A percentile compares a stretch with the other conserved stretches of the same genome.
phyloP scores from a whole-genome alignment of 495 filamentous ascomycete species.

The Trichoderma gamsii region DNA sequence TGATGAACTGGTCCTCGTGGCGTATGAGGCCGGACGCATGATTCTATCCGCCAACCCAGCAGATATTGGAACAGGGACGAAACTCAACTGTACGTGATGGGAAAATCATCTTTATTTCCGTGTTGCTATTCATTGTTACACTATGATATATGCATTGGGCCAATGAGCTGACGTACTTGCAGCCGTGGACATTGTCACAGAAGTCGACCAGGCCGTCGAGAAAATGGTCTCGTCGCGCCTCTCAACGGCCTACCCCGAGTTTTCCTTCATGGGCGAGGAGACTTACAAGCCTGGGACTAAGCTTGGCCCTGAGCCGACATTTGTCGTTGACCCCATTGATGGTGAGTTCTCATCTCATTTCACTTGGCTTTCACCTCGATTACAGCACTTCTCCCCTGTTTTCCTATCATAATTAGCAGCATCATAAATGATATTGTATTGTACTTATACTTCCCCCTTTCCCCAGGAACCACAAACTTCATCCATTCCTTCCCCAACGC shows the following conservation, averaged over 20 bases:
- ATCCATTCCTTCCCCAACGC: slow-evolving; percentile 75
- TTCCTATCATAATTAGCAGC: too few species aligned
- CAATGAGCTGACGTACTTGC: slow-evolving; percentile 12
- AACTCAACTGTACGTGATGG: slow-evolving; percentile 69
- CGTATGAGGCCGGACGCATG: slow-evolving; percentile 72
- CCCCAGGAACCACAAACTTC: slow-evolving; percentile 64
- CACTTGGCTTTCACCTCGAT: background rate
- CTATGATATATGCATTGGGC: slow-evolving; percentile 5
- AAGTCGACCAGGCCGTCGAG: slow-evolving; percentile 81
- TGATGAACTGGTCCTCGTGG: slow-evolving; percentile 67
- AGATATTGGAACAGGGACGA: slow-evolving; percentile 56
- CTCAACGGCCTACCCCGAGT: slow-evolving; percentile 56
- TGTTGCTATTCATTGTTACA: background rate
- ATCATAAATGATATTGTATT: too few species aligned
- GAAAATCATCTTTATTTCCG: background rate
- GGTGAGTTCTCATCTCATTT: slow-evolving; percentile 32
- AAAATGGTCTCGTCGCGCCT: slow-evolving; percentile 63
- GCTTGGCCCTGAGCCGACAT: slow-evolving; percentile 68
- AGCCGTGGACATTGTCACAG: slow-evolving; percentile 82
- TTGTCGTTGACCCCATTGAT: slow-evolving; percentile 86
- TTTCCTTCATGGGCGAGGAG: slow-evolving; percentile 77
- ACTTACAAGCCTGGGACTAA: slow-evolving; percentile 63
- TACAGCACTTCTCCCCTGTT: background rate
- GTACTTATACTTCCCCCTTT: too few species aligned
- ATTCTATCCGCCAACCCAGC: slow-evolving; percentile 70